phyloP scores from a whole-genome alignment of 192 early-diverging fungal genomes.

The Coemansia aciculifera region DNA sequence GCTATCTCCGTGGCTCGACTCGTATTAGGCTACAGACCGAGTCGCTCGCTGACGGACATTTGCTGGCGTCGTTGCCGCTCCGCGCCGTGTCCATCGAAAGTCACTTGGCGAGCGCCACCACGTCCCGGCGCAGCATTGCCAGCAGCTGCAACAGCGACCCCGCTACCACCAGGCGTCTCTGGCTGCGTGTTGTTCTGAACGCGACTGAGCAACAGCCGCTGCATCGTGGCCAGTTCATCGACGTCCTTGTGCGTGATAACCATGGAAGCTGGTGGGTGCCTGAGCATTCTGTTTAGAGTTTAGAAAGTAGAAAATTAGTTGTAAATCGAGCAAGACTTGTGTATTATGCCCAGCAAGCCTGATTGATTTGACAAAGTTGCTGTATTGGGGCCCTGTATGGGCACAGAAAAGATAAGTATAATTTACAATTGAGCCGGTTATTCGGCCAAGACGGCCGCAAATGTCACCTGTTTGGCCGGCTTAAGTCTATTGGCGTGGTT shows the following conservation, averaged over 20 bases:
- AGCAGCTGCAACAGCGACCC: neutral
- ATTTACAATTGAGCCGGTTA: neutral
- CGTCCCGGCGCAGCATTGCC: neutral
- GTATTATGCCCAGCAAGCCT: neutral
- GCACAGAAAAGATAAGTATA: neutral
- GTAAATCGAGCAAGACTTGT: neutral
- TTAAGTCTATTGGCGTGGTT: neutral
- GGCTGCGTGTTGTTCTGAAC: constrained; percentile 17
- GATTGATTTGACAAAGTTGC: neutral
- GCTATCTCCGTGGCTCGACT: neutral
- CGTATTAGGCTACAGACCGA: constrained; percentile 22
- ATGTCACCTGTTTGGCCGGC: constrained; percentile 47
- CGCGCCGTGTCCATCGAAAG: constrained; percentile 18
- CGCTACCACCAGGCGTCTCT: neutral
- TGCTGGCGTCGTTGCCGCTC: constrained; percentile 31
- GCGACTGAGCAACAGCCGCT: constrained; percentile 33
- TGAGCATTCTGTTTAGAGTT: constrained; percentile 26
- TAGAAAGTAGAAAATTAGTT: neutral
- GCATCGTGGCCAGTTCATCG: constrained; percentile 39
- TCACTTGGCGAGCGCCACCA: constrained; percentile 1
- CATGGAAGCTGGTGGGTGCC: constrained; percentile 40
- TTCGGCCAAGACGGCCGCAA: constrained; percentile 21
- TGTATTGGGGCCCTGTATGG: neutral
- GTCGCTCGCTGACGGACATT: constrained; percentile 36
- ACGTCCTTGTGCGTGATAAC: constrained; percentile 49